phyloP scores from a whole-genome alignment of 768 basidiomycete genomes.

The Cubamyces lactineus region DNA sequence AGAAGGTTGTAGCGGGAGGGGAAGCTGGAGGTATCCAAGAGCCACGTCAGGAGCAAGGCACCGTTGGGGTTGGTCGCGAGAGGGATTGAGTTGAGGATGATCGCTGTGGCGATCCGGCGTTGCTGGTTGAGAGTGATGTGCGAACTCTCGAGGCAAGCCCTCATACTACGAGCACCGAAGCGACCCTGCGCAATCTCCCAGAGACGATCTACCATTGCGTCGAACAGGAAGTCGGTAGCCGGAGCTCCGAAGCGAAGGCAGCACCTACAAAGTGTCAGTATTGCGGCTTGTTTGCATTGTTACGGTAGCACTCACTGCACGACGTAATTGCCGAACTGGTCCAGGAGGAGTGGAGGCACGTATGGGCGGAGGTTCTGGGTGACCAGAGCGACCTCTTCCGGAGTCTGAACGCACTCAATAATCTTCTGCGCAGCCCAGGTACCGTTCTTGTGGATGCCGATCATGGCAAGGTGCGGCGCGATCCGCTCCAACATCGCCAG shows the following conservation, averaged over 20 bases:
- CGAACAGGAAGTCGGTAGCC: slow-evolving; percentile 94
- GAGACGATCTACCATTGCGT: slow-evolving; percentile 96
- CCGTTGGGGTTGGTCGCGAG: slow-evolving; percentile 98
- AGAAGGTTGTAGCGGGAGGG: slow-evolving; percentile 94
- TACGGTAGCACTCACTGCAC: slow-evolving; percentile 68
- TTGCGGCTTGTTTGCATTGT: not conserved
- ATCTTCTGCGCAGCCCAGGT: slow-evolving; percentile 99
- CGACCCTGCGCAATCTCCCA: slow-evolving; percentile 99
- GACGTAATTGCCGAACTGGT: slow-evolving; percentile 93
- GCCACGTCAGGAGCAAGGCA: slow-evolving; percentile 93
- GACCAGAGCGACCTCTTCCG: slow-evolving; percentile 85
- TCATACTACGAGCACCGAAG: slow-evolving; percentile 97
- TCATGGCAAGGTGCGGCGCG: slow-evolving; percentile 91
- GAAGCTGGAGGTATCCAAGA: slow-evolving; percentile 93
- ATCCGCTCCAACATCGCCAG: slow-evolving; percentile 94
- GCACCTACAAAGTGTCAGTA: slow-evolving; percentile 52
- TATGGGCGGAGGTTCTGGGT: slow-evolving; percentile 89
- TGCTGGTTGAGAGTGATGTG: slow-evolving; percentile 87
- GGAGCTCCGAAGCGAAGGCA: slow-evolving; percentile 91
- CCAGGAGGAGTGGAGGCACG: slow-evolving; percentile 89
- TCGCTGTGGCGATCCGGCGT: slow-evolving; percentile 91
- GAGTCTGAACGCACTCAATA: slow-evolving; percentile 89
- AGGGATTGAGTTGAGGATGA: slow-evolving; percentile 97
- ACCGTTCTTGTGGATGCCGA: slow-evolving; percentile 99
- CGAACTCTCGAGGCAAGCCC: slow-evolving; percentile 92